Evolutionary conservation across 1,139 yeast species (phyloP).

Genomic region (Nadsonia commutata): DNA sequence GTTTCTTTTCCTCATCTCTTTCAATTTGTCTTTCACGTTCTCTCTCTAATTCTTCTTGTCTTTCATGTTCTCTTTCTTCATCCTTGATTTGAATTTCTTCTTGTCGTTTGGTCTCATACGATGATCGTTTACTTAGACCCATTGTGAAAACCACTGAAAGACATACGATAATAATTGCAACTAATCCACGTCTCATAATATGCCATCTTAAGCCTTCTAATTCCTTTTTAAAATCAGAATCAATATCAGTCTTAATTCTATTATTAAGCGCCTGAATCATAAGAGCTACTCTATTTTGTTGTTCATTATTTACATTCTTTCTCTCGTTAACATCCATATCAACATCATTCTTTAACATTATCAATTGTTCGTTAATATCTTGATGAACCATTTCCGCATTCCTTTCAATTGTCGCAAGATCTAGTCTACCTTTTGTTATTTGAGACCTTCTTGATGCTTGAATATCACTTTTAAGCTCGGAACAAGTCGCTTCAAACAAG

Average conservation of each 20-base stretch:
- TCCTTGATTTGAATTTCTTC: neutral
- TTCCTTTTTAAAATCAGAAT: conserved; percentile 70
- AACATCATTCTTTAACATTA: conserved; percentile 55
- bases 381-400: conserved; percentile 60
- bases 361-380: conserved; percentile 57
- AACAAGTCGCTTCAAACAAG: conserved; percentile 82
- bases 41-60: neutral
- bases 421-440: conserved; percentile 50
- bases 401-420: conserved; percentile 56
- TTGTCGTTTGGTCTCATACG: neutral
- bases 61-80: neutral
- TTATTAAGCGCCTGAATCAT: conserved; percentile 75
- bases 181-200: conserved; percentile 72
- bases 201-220: conserved; percentile 90
- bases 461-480: conserved; percentile 71
- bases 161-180: conserved; percentile 32
- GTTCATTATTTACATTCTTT: conserved; percentile 67
- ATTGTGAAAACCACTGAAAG: neutral
- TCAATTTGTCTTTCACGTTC: neutral
- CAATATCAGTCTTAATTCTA: conserved; percentile 69
- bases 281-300: conserved; percentile 54
- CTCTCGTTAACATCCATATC: conserved; percentile 80
- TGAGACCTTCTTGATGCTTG: conserved; percentile 60
- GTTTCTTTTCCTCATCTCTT: neutral
- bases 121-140: neutral